Percentiles rank a stretch among this genome's conserved stretches.
These are phyloP conservation scores for Ajuga chamaepitys DNA, from an alignment of 257 asterid genomes.

Conservation along the genomic window DNA sequence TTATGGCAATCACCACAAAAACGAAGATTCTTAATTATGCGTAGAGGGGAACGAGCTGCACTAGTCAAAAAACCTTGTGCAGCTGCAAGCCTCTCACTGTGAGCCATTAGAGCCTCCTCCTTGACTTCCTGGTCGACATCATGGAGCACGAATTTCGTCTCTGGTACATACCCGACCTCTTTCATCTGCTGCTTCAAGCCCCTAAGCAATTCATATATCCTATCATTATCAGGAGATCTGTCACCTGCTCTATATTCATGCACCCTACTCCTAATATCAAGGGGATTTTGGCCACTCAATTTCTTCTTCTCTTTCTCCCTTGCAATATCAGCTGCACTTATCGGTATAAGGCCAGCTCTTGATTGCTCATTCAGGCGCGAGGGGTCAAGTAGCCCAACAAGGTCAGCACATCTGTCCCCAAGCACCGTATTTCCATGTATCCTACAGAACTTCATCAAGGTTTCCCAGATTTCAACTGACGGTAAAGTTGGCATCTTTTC, in stretches of 20 bases:
- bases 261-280: conserved; percentile 47
- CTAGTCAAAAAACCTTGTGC: conserved; percentile 71
- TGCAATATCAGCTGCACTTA: conserved; percentile 40
- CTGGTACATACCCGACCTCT: conserved; percentile 72
- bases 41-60: conserved; percentile 49
- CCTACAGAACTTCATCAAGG: conserved; percentile 58
- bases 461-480: conserved; percentile 51
- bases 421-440: conserved; percentile 67
- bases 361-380: conserved; percentile 54
- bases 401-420: conserved; percentile 73
- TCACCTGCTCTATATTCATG: conserved; percentile 86
- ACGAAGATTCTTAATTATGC: conserved; percentile 73
- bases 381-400: conserved; percentile 53
- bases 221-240: conserved; percentile 64
- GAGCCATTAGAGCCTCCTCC: conserved; percentile 85
- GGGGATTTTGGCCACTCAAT: conserved; percentile 39
- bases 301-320: conserved; percentile 50
- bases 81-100: conserved; percentile 83
- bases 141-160: conserved; percentile 71
- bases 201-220: conserved; percentile 45
- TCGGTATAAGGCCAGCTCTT: conserved; percentile 56
- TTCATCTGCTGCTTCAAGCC: conserved; percentile 73
- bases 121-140: conserved; percentile 76
- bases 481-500: conserved; percentile 63
- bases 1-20: conserved; percentile 82